These are phyloP conservation scores for Sordariomycetes sp. DNA, from an alignment of 2,329 filamentous ascomycete species.

Conservation along the genomic window DNA sequence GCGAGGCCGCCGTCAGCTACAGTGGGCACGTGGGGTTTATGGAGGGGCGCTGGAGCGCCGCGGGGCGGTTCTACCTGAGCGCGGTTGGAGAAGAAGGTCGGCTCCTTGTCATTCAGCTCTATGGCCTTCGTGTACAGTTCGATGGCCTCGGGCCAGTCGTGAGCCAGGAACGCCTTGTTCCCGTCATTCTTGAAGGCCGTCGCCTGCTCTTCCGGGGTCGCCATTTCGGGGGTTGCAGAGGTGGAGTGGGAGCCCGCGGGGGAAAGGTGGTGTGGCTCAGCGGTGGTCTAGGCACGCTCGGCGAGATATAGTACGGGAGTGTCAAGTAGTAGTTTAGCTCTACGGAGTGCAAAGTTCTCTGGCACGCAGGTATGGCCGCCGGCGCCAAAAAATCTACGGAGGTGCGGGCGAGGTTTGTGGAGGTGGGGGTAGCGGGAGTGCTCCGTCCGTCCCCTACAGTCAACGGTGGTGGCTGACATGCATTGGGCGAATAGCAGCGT, in stretches of 20 bases:
- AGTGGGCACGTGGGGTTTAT: conserved; percentile 1
- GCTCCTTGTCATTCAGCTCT: conserved; percentile 66
- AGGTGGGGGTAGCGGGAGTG: background rate
- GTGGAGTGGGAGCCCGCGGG: background rate
- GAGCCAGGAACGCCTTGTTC: conserved; percentile 80
- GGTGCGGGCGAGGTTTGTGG: background rate
- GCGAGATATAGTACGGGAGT: background rate
- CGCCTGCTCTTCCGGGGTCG: conserved; percentile 48
- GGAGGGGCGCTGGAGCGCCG: conserved; percentile 7
- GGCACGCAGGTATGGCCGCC: background rate
- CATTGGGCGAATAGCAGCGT: background rate
- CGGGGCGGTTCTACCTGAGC: conserved; percentile 58
- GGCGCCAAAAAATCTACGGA: background rate
- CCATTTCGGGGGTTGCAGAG: conserved; percentile 17
- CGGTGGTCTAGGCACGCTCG: background rate
- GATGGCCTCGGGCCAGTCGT: conserved; percentile 76
- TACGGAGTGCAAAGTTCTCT: background rate
- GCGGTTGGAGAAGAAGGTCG: conserved; percentile 86
- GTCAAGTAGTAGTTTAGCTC: background rate
- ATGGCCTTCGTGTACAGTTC: conserved; percentile 83
- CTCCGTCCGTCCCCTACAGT: too few species aligned
- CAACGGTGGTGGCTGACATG: too few species aligned
- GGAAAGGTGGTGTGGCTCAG: background rate
- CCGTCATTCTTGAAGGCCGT: conserved; percentile 82
- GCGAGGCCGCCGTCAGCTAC: conserved; percentile 1